Evolutionary conservation across 2,329 filamentous ascomycete genomes (phyloP).

Genomic region (Exophiala viscosa): DNA sequence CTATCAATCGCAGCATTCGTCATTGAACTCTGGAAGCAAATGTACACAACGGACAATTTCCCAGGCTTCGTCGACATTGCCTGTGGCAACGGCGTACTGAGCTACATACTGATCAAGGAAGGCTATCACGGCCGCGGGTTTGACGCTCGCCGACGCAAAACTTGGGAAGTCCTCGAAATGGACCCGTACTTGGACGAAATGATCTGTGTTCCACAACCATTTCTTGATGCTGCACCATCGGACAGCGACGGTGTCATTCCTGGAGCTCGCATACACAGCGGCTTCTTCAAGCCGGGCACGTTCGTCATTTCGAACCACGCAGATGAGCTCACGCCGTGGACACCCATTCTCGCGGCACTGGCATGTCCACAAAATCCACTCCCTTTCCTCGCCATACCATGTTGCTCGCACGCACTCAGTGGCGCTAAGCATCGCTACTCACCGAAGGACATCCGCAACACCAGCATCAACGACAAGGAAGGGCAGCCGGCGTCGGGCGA

Average conservation of each 20-base stretch:
- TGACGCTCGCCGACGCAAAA: constrained; percentile 79
- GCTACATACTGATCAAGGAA: constrained; percentile 75
- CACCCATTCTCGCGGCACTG: constrained; percentile 75
- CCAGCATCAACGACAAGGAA: constrained; percentile 25
- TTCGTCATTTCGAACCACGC: constrained; percentile 98
- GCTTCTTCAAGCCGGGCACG: constrained; percentile 67
- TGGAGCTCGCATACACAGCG: constrained; percentile 38
- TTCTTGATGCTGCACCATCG: constrained; percentile 31
- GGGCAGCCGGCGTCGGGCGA: constrained; percentile 39
- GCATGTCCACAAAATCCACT: constrained; percentile 54
- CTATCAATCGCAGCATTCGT: constrained; percentile 86
- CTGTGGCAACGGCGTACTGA: constrained; percentile 88
- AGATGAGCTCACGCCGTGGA: constrained; percentile 95
- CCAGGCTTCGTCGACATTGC: constrained; percentile 94
- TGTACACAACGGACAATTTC: constrained; percentile 64
- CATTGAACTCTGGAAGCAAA: constrained; percentile 82
- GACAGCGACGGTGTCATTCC: background rate
- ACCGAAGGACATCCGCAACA: constrained; percentile 26
- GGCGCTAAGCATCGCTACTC: constrained; percentile 65
- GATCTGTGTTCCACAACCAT: constrained; percentile 57
- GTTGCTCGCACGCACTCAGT: constrained; percentile 83
- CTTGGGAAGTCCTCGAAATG: constrained; percentile 68
- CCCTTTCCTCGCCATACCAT: constrained; percentile 90
- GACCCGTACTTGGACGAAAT: constrained; percentile 51
- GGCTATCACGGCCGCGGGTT: constrained; percentile 87